Conservation (phyloP, 2,329 filamentous ascomycete genomes). For the Scytalidium sp. region DNA sequence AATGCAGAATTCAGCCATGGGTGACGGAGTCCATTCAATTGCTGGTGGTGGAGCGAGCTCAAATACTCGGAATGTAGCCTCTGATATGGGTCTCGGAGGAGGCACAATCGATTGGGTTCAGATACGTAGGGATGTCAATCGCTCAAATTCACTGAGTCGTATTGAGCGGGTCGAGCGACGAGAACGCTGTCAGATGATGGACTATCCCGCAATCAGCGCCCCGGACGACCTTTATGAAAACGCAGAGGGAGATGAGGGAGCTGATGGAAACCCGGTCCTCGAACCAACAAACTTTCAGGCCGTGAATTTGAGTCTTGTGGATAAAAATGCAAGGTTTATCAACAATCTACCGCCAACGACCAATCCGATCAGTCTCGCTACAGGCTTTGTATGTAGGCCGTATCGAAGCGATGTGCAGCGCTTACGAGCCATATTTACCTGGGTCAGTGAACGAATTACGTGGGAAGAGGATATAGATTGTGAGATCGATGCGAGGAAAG, state of each 20-base stretch:
- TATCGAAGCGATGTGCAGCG: slow-evolving; percentile 93
- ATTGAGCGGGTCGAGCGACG: slow-evolving; percentile 82
- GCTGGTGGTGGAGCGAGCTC: slow-evolving; percentile 41
- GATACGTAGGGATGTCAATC: slow-evolving; percentile 90
- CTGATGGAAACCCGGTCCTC: slow-evolving; percentile 77
- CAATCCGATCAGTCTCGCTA: slow-evolving; percentile 78
- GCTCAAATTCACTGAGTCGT: slow-evolving; percentile 87
- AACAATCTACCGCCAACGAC: slow-evolving; percentile 78
- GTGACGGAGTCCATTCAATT: slow-evolving; percentile 43
- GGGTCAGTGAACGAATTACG: slow-evolving; percentile 89
- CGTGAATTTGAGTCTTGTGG: slow-evolving; percentile 81
- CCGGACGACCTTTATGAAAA: slow-evolving; percentile 84
- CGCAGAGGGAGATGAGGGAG: slow-evolving; percentile 85
- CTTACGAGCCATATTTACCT: slow-evolving; percentile 91
- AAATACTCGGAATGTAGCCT: slow-evolving; percentile 47
- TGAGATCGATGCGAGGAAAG: slow-evolving; percentile 75
- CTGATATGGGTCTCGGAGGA: slow-evolving; percentile 65
- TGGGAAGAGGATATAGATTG: slow-evolving; percentile 96
- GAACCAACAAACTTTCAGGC: slow-evolving; percentile 78
- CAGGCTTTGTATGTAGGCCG: slow-evolving; percentile 88
- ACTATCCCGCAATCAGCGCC: slow-evolving; percentile 82
- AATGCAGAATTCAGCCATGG: slow-evolving; percentile 20
- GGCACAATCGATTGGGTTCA: slow-evolving; percentile 86
- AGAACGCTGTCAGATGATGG: slow-evolving; percentile 92
- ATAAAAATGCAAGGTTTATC: slow-evolving; percentile 93